Percentiles rank a stretch among this genome's conserved stretches.
phyloP scores from a whole-genome alignment of 108 stramenopile genomes.

The Ochromonas danica region DNA sequence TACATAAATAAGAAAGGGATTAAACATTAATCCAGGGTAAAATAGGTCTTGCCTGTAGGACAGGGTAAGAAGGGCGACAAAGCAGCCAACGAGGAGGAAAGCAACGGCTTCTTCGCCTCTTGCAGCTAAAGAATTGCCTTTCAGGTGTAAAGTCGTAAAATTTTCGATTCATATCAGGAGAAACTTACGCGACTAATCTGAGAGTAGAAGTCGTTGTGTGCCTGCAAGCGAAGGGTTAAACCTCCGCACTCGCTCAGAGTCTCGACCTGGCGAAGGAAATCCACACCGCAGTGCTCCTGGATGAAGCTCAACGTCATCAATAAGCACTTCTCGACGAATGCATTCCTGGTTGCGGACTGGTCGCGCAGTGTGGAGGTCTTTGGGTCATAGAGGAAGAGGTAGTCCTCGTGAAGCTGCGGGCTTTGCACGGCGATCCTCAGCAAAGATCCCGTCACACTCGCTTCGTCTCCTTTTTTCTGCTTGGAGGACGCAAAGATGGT shows the following conservation, averaged over 20 bases:
- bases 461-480: too few relatives aligned
- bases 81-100: conserved; percentile 59
- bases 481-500: too few relatives aligned
- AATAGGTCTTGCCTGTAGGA: conserved; percentile 44
- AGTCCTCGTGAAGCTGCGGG: conserved; percentile 67
- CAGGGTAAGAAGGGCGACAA: conserved; percentile 76
- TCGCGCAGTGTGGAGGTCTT: neutral
- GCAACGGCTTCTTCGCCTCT: conserved; percentile 54
- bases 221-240: conserved; percentile 70
- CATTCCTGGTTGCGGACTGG: too few relatives aligned
- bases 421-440: conserved; percentile 57
- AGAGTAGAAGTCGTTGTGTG: conserved; percentile 98
- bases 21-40: neutral
- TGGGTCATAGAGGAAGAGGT: conserved; percentile 47
- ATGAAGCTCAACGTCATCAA: conserved; percentile 57
- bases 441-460: neutral
- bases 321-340: conserved; percentile 77
- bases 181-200: too few relatives aligned
- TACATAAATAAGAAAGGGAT: too few relatives aligned
- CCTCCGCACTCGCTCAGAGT: conserved; percentile 10
- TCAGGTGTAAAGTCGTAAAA: too few relatives aligned
- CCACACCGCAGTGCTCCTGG: conserved; percentile 39
- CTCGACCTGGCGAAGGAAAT: conserved; percentile 23
- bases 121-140: conserved; percentile 64
- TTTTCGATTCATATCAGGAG: too few relatives aligned